A percentile compares a stretch with the other conserved stretches of the same genome.
Conservation (phyloP, 2,329 filamentous ascomycete genomes). For the Fusarium continuum region DNA sequence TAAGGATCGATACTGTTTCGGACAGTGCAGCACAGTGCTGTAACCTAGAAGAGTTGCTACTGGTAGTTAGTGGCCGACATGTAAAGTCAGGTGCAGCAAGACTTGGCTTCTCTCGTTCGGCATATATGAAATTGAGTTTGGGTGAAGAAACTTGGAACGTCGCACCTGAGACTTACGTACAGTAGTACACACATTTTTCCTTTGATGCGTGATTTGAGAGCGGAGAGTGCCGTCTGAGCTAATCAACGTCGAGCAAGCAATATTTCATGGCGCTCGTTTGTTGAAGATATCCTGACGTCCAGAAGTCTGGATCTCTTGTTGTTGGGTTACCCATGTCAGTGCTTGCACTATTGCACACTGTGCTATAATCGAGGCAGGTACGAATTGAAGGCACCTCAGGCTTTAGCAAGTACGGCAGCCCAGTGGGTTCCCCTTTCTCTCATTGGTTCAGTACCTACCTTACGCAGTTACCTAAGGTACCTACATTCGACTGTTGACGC, state of each 20-base stretch:
- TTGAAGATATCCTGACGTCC: background rate
- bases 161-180: background rate
- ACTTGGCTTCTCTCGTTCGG: constrained; percentile 17
- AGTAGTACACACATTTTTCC: background rate
- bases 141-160: background rate
- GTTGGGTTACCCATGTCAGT: background rate
- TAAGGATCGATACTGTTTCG: no score
- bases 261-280: no score
- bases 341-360: background rate
- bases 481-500: no score
- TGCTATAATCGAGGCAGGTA: background rate
- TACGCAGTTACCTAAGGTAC: no score
- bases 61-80: background rate
- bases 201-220: background rate
- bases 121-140: constrained; percentile 8
- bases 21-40: no score
- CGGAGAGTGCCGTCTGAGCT: background rate
- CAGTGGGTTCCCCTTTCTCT: no score
- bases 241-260: background rate
- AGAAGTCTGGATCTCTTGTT: background rate
- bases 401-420: no score
- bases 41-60: background rate
- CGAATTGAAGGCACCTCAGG: background rate
- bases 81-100: background rate
- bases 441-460: no score